These are phyloP conservation scores for Rosa persica DNA, from an alignment of 306 rosid species.

Conservation along the genomic window DNA sequence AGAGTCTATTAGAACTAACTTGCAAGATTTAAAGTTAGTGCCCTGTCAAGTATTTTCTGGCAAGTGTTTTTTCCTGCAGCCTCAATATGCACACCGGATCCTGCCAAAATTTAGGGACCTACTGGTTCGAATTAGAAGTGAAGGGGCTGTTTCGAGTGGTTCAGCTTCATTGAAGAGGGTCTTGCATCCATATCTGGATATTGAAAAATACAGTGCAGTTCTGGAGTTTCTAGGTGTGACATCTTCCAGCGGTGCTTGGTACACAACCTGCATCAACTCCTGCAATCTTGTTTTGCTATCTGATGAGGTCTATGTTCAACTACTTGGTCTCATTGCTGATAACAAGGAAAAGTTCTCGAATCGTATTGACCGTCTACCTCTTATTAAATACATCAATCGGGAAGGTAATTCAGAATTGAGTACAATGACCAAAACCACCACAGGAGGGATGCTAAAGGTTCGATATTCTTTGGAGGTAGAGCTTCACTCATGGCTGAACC, in stretches of 20 bases:
- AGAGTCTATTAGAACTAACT: neutral
- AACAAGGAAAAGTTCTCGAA: neutral
- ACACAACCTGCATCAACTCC: constrained; percentile 3
- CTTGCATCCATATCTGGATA: constrained; percentile 18
- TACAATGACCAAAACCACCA: neutral
- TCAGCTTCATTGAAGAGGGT: neutral
- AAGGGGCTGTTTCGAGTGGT: neutral
- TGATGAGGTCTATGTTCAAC: constrained; percentile 8
- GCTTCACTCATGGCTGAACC: constrained; percentile 20
- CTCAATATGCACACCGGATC: neutral
- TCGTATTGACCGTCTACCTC: neutral
- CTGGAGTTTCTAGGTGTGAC: constrained; percentile 11
- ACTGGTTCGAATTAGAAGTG: neutral
- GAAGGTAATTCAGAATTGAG: constrained; percentile 7
- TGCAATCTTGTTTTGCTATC: constrained; percentile 16
- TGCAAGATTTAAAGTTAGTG: neutral
- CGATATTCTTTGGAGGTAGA: neutral
- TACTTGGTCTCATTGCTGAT: constrained; percentile 13
- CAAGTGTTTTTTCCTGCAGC: neutral
- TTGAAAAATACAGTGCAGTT: neutral
- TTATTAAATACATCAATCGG: constrained; percentile 14
- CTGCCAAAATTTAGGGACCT: constrained; percentile 19
- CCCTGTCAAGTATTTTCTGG: constrained; percentile 6
- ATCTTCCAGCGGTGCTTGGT: neutral
- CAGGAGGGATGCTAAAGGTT: neutral